phyloP scores from a whole-genome alignment of 2,329 filamentous ascomycete species.

The Ophiostoma australiae region DNA sequence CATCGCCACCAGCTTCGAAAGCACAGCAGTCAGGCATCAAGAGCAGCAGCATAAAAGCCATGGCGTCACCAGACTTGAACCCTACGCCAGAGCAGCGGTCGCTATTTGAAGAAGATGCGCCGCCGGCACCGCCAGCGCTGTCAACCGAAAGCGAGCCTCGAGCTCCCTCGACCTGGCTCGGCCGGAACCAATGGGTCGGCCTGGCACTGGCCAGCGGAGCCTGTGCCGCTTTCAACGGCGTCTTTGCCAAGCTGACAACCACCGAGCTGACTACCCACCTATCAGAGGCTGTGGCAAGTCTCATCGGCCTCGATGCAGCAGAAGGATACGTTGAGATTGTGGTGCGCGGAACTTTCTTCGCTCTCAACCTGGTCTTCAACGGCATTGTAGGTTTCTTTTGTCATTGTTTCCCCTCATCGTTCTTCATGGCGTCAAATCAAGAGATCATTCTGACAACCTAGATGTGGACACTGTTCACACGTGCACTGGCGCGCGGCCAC shows the following conservation, averaged over 20 bases:
- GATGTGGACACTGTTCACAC: slow-evolving; percentile 83
- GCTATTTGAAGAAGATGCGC: neutral
- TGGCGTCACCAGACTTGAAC: neutral
- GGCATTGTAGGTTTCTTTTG: slow-evolving; percentile 47
- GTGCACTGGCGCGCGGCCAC: slow-evolving; percentile 65
- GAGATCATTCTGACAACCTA: slow-evolving; percentile 30
- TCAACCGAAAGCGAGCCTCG: neutral
- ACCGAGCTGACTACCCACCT: slow-evolving; percentile 50
- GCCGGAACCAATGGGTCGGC: slow-evolving; percentile 55
- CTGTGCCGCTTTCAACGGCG: slow-evolving; percentile 75
- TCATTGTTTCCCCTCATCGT: neutral
- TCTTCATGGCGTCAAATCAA: neutral
- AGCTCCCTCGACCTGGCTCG: slow-evolving; percentile 28
- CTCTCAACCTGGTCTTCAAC: slow-evolving; percentile 69
- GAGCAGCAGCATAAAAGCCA: neutral
- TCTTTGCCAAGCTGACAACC: slow-evolving; percentile 74
- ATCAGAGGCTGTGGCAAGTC: slow-evolving; percentile 41
- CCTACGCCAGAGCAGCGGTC: neutral
- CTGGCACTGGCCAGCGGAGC: slow-evolving; percentile 68
- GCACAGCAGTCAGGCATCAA: neutral
- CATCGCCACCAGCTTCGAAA: neutral
- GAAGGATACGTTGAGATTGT: slow-evolving; percentile 45
- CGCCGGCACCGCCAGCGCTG: neutral
- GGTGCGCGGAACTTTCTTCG: slow-evolving; percentile 62
- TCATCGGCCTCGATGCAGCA: slow-evolving; percentile 41